These are phyloP conservation scores for Nannochloropsis salina DNA, from an alignment of 108 stramenopile genomes.

Conservation along the genomic window DNA sequence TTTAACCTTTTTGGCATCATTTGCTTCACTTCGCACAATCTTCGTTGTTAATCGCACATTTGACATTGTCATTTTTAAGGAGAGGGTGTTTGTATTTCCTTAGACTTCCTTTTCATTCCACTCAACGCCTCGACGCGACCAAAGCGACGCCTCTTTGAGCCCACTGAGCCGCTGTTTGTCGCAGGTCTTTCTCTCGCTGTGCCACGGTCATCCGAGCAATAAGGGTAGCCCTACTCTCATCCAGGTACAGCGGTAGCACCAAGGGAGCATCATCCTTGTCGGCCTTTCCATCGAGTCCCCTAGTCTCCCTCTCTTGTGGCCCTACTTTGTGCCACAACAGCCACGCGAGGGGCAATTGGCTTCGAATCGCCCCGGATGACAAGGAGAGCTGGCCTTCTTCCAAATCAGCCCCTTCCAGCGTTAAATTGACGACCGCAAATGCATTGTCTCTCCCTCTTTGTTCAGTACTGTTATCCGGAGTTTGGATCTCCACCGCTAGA, in stretches of 20 bases:
- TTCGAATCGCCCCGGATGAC: not conserved
- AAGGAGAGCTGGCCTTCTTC: not conserved
- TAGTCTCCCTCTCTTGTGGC: not conserved
- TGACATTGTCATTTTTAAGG: too few species aligned
- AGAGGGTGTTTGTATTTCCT: not conserved
- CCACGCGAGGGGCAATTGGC: not conserved
- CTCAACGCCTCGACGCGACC: not conserved
- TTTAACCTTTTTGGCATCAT: too few species aligned
- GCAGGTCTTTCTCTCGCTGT: not conserved
- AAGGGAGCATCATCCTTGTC: not conserved
- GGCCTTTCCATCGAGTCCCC: not conserved
- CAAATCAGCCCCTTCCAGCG: not conserved
- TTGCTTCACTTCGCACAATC: too few species aligned
- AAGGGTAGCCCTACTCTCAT: not conserved
- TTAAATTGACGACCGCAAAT: not conserved
- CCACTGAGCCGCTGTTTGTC: not conserved
- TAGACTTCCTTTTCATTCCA: not conserved
- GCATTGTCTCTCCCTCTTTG: not conserved
- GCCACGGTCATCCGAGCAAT: not conserved
- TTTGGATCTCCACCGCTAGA: constrained; percentile 10
- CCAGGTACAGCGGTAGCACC: constrained; percentile 16
- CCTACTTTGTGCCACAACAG: not conserved
- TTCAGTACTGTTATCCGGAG: not conserved
- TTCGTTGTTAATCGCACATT: too few species aligned
- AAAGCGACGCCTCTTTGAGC: not conserved